Evolutionary conservation across 208 protist genomes (phyloP).

Genomic region (Leishmania tropica): DNA sequence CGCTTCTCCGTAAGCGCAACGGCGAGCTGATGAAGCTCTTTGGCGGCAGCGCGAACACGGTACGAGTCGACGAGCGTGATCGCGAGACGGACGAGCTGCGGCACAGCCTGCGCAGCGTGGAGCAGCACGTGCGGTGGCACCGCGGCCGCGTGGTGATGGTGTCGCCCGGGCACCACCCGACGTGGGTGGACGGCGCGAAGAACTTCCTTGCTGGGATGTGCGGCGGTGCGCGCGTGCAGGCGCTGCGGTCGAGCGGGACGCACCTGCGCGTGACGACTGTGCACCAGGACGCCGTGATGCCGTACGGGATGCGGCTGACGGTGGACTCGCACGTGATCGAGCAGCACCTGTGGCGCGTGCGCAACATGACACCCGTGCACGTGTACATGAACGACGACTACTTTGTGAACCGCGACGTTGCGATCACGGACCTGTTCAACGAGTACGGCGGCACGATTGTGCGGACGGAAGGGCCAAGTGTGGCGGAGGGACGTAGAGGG

Average conservation of each 20-base stretch:
- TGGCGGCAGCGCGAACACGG: not conserved
- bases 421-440: slow-evolving; percentile 63
- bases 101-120: slow-evolving; percentile 95
- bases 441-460: slow-evolving; percentile 62
- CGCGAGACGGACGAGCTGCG: slow-evolving; percentile 93
- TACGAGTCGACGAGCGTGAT: not conserved
- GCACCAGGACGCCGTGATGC: slow-evolving; percentile 69
- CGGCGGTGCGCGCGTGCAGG: slow-evolving; percentile 25
- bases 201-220: slow-evolving; percentile 55
- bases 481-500: not conserved
- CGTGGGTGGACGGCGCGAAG: slow-evolving; percentile 81
- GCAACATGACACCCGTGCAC: slow-evolving; percentile 54
- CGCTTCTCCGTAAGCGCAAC: not conserved
- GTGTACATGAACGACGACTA: slow-evolving; percentile 83
- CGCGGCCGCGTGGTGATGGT: slow-evolving; percentile 92
- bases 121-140: slow-evolving; percentile 93
- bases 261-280: slow-evolving; percentile 64
- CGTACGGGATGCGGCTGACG: slow-evolving; percentile 58
- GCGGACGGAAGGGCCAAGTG: slow-evolving; percentile 36
- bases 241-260: slow-evolving; percentile 25
- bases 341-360: slow-evolving; percentile 61
- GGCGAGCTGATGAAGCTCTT: not conserved
- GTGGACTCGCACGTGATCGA: slow-evolving; percentile 61
- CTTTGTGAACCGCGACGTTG: slow-evolving; percentile 65
- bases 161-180: slow-evolving; percentile 95